Base-by-base conservation (phyloP, 768 basidiomycete genomes). In the Boletus rufocinnamomeus region DNA sequence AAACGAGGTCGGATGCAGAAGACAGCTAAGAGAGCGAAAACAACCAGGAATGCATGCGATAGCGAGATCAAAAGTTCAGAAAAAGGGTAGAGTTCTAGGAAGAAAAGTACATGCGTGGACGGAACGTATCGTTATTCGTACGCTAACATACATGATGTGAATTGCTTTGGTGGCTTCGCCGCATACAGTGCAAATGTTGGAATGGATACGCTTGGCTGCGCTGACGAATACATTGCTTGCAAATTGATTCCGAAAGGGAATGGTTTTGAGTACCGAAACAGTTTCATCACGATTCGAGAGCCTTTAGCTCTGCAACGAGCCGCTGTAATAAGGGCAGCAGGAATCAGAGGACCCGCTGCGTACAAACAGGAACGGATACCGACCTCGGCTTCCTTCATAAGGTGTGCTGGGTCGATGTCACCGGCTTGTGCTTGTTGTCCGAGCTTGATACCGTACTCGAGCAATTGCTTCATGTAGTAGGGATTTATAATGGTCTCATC, bases 401-500 rank as follows among this genome's bases (percentile, higher is more conserved):
- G 69, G 16, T 74, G 72, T 28, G 84, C 84, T 5, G 74, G 71
- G 59, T 79, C 76, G 61, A 82, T 76, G 38, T 77, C 72, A 19
- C 74, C 72, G 8, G 68, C 73, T 60, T 74, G 70, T 21, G 74
- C 61, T 72, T 68, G 65, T 54, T 69, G 75, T 16, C 87, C 87
- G 3, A 88, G 76, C 55, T 77, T 80, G 60, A 92, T 85, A 9
- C 88, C 88, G 67, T 91, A 90, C 58, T 82, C 71, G 13, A 92
- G 74, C 48, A 92, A 69, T 64, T 92, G 90, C 54, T 76, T 76
- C 90, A 92, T 91, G 72, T 88, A 91, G 69, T 87, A 83, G 3
- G 88, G 87, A 62, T 86, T 88, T 66, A 92, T 91, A 53, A 91
- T 78, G 0, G 86, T 85, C 69, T 91, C 88, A 58, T 89, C 77